phyloP scores from a whole-genome alignment of 2,329 filamentous ascomycete genomes.

The Pyricularia pennisetigena region DNA sequence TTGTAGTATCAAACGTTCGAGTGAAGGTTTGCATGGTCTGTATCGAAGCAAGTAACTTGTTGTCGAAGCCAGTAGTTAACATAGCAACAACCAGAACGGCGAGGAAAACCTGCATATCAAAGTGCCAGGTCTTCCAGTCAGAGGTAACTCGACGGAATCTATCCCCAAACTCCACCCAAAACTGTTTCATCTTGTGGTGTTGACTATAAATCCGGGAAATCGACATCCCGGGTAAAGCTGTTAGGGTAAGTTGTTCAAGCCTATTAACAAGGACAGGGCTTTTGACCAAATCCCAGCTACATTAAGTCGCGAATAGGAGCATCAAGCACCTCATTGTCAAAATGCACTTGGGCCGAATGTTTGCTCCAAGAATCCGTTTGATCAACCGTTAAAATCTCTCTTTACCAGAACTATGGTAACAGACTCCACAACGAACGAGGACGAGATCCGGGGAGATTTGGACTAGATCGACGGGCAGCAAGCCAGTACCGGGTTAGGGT shows the following conservation, averaged over 20 bases:
- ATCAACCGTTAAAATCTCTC: neutral
- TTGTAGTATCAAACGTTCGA: slow-evolving; percentile 22
- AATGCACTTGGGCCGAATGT: neutral
- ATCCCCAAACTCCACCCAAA: too few relatives aligned
- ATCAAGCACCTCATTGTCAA: neutral
- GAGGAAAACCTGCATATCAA: slow-evolving; percentile 11
- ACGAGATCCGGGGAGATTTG: neutral
- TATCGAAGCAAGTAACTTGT: slow-evolving; percentile 23
- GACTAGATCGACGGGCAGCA: neutral
- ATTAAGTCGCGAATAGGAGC: neutral
- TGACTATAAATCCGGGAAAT: too few relatives aligned
- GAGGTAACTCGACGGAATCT: too few relatives aligned
- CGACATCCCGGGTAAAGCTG: too few relatives aligned
- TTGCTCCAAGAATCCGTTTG: too few relatives aligned
- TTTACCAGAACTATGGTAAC: neutral
- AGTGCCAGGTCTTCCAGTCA: neutral
- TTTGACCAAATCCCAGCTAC: neutral
- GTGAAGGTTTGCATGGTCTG: slow-evolving; percentile 27
- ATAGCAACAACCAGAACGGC: slow-evolving; percentile 19
- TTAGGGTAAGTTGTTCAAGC: too few relatives aligned
- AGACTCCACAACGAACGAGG: neutral
- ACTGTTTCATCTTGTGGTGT: too few relatives aligned
- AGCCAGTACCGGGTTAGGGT: neutral
- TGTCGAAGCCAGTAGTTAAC: slow-evolving; percentile 31
- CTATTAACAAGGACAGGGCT: neutral